Conservation (phyloP, 2,329 filamentous ascomycete species). For the Cladophialophora exuberans region DNA sequence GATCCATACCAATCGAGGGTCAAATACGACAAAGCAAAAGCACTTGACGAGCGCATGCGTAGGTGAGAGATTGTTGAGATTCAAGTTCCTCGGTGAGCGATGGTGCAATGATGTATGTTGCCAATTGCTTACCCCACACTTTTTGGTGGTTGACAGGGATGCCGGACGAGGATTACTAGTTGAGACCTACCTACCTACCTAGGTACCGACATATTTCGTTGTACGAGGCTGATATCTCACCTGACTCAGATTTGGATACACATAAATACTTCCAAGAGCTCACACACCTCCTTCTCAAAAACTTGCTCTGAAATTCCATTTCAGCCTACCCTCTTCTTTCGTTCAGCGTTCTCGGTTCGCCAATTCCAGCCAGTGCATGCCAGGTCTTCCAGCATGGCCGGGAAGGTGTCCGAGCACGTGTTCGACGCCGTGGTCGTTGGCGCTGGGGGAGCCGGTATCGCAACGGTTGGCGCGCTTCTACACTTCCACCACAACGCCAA, state of each 20-base stretch:
- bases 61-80: not conserved
- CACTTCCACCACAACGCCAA: conserved; percentile 54
- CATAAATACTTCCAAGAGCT: no score
- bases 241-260: no score
- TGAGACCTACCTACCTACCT: no score
- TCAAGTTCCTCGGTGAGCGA: conserved; percentile 8
- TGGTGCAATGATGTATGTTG: conserved; percentile 13
- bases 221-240: no score
- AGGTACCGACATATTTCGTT: no score
- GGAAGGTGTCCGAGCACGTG: not conserved
- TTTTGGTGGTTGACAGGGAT: not conserved
- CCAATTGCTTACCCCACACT: conserved; percentile 19
- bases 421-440: conserved; percentile 59
- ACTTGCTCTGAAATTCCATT: no score
- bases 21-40: not conserved
- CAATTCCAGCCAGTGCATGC: not conserved
- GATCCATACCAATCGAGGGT: conserved; percentile 6
- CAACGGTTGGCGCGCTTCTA: conserved; percentile 64
- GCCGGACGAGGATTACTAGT: no score
- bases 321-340: no score
- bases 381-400: not conserved
- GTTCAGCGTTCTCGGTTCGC: not conserved
- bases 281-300: no score
- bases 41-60: not conserved
- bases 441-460: conserved; percentile 62